phyloP scores from a whole-genome alignment of 805 yeast species.

The Candida chilensis region DNA sequence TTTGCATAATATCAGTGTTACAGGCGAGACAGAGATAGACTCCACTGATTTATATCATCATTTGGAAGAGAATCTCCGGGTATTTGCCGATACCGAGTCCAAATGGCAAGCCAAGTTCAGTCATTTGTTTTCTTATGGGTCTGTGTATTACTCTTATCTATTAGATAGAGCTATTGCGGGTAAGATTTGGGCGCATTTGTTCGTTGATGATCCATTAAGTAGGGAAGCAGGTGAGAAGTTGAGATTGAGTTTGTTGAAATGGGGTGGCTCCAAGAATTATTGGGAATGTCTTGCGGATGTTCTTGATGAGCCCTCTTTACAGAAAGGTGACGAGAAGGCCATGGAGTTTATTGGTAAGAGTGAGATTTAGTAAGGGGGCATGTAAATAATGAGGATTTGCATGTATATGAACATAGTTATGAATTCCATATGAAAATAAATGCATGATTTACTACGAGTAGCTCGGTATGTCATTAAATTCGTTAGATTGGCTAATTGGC shows the following conservation, averaged over 20 bases:
- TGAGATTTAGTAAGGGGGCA: background rate
- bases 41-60: conserved; percentile 57
- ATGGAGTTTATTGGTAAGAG: conserved; percentile 36
- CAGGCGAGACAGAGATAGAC: conserved; percentile 32
- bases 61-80: conserved; percentile 46
- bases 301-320: conserved; percentile 51
- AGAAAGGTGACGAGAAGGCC: conserved; percentile 61
- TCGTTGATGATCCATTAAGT: conserved; percentile 61
- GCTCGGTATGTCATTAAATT: too few relatives aligned
- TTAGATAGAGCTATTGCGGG: conserved; percentile 91
- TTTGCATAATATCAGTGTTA: conserved; percentile 33
- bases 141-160: conserved; percentile 86
- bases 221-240: conserved; percentile 70
- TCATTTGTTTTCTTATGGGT: conserved; percentile 87
- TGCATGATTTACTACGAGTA: too few relatives aligned
- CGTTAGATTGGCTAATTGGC: too few relatives aligned
- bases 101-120: conserved; percentile 95
- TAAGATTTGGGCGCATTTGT: conserved; percentile 70
- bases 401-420: too few relatives aligned
- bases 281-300: conserved; percentile 82
- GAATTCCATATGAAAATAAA: too few relatives aligned
- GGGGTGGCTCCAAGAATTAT: conserved; percentile 94
- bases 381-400: too few relatives aligned
- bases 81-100: conserved; percentile 61
- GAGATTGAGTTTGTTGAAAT: conserved; percentile 58